Percentiles rank a stretch among this genome's conserved stretches.
These are phyloP conservation scores for Phytophthora vignae DNA, from an alignment of 352 stramenopile genomes.

Conservation along the genomic window DNA sequence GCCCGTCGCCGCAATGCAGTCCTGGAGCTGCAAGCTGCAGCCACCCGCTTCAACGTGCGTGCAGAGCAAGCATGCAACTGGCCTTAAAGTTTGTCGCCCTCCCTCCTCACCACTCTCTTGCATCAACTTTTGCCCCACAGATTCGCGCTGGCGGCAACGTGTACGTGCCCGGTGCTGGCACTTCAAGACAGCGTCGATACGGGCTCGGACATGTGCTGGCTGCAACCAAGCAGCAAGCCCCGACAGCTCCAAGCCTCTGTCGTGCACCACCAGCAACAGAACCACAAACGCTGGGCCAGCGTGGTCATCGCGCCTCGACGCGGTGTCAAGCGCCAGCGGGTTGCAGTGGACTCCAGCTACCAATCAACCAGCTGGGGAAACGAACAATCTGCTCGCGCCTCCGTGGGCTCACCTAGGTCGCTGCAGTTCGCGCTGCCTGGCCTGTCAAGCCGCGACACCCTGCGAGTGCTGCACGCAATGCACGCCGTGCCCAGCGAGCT, in stretches of 20 bases:
- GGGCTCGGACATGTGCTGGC: slow-evolving; percentile 9
- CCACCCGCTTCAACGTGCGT: slow-evolving; percentile 24
- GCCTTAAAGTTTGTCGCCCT: slow-evolving; percentile 11
- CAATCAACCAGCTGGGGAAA: slow-evolving; percentile 4
- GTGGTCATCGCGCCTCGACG: slow-evolving; percentile 1
- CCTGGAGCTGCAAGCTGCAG: slow-evolving; percentile 36
- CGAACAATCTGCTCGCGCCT: neutral
- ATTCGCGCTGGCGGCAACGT: slow-evolving; percentile 12
- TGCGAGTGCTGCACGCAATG: slow-evolving; percentile 46
- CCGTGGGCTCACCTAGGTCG: slow-evolving; percentile 35
- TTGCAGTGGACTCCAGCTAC: slow-evolving; percentile 19
- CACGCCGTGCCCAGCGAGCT: slow-evolving; percentile 47
- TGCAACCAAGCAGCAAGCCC: slow-evolving; percentile 1
- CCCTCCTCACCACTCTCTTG: slow-evolving; percentile 19
- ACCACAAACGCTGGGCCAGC: slow-evolving; percentile 31
- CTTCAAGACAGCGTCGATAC: slow-evolving; percentile 23
- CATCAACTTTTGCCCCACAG: slow-evolving; percentile 19
- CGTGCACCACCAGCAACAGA: slow-evolving; percentile 9
- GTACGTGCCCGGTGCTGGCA: slow-evolving; percentile 22
- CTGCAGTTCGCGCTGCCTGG: slow-evolving; percentile 47
- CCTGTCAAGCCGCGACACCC: slow-evolving; percentile 50
- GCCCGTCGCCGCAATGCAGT: slow-evolving; percentile 30
- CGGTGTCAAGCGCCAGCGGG: slow-evolving; percentile 33
- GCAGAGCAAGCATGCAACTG: slow-evolving; percentile 11
- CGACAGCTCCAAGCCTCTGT: slow-evolving; percentile 8